These are phyloP conservation scores for Diaporthe caulivora DNA, from an alignment of 2,329 filamentous ascomycete species.

Conservation along the genomic window DNA sequence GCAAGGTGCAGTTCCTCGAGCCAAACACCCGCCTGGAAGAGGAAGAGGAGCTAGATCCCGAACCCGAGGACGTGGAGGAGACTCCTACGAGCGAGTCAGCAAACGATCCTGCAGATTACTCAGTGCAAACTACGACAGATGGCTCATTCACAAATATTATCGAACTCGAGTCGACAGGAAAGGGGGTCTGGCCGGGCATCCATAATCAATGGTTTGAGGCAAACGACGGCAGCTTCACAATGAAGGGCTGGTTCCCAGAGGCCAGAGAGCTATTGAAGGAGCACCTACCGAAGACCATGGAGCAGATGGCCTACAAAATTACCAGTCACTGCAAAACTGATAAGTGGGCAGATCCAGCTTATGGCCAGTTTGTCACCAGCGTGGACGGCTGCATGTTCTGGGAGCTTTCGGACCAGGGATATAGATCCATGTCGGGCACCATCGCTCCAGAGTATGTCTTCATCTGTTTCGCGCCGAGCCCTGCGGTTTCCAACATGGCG, in stretches of 20 bases:
- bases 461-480: constrained; percentile 51
- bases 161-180: constrained; percentile 24
- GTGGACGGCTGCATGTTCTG: constrained; percentile 58
- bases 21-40: constrained; percentile 56
- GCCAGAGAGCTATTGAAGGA: constrained; percentile 51
- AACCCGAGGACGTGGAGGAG: constrained; percentile 35
- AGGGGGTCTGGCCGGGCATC: constrained; percentile 34
- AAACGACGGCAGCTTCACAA: constrained; percentile 54
- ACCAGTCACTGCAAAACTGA: constrained; percentile 41
- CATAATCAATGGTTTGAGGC: constrained; percentile 50
- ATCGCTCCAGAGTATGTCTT: constrained; percentile 54
- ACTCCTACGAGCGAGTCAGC: constrained; percentile 24
- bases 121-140: not conserved
- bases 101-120: constrained; percentile 12
- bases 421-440: constrained; percentile 48
- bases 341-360: constrained; percentile 45
- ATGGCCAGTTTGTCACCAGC: constrained; percentile 47
- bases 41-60: constrained; percentile 40
- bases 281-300: constrained; percentile 48
- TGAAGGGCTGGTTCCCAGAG: constrained; percentile 60
- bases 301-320: constrained; percentile 49
- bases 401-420: constrained; percentile 57
- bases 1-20: constrained; percentile 53
- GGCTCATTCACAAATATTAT: constrained; percentile 5
- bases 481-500: constrained; percentile 43